These are phyloP conservation scores for Enterocytospora artemiae DNA, from an alignment of 371 early-diverging fungal genomes.

Conservation along the genomic window DNA sequence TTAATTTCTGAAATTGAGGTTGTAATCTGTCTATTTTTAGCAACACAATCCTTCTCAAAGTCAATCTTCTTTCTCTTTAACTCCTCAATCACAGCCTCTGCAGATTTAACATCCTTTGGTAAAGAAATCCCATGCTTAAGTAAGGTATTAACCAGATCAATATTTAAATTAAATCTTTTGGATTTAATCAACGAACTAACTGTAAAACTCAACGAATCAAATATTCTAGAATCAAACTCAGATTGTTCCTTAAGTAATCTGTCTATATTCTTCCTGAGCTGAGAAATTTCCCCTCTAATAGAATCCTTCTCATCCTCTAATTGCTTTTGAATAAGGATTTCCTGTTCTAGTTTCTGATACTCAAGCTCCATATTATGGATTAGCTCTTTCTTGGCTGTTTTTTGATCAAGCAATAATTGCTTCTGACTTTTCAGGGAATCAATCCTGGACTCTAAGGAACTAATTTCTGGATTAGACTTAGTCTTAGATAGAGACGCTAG, in stretches of 20 bases:
- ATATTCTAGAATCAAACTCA: constrained; percentile 43
- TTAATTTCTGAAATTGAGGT: constrained; percentile 8
- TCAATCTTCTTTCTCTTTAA: constrained; percentile 6
- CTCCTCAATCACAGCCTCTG: background rate
- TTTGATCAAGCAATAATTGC: constrained; percentile 28
- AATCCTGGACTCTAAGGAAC: constrained; percentile 33
- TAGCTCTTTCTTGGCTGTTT: constrained; percentile 27
- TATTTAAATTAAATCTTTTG: background rate
- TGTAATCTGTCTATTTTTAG: background rate
- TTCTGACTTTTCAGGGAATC: constrained; percentile 32
- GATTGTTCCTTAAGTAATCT: constrained; percentile 20
- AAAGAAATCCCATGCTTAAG: constrained; percentile 11
- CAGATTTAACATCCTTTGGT: background rate
- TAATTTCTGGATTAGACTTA: constrained; percentile 38
- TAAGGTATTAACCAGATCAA: constrained; percentile 4
- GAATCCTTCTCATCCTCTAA: constrained; percentile 43
- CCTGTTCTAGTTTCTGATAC: constrained; percentile 29
- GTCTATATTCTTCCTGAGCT: constrained; percentile 29
- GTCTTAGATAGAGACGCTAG: background rate
- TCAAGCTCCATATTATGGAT: constrained; percentile 40
- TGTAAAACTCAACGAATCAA: constrained; percentile 38
- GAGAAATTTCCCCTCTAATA: constrained; percentile 36
- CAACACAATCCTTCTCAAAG: background rate
- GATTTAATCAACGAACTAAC: background rate
- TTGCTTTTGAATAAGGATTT: constrained; percentile 25